Percentiles rank a stretch among this genome's conserved stretches.
phyloP scores from a whole-genome alignment of 257 asterid genomes.

The Lycium ferocissimum region DNA sequence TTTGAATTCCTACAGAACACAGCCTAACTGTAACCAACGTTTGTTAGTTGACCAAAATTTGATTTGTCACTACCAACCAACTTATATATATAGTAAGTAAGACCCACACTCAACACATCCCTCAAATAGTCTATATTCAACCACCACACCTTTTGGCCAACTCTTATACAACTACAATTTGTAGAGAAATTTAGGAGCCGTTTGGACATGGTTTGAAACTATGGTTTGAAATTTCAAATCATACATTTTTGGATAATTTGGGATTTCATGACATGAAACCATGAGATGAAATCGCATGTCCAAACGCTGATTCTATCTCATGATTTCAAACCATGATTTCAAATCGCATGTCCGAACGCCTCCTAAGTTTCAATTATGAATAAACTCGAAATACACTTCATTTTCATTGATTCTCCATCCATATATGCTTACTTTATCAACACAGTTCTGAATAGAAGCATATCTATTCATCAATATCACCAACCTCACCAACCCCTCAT shows the following conservation, averaged over 20 bases:
- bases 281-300: too few relatives aligned
- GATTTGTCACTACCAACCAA: background rate
- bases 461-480: background rate
- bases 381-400: background rate
- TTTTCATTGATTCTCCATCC: background rate
- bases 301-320: too few relatives aligned
- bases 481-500: constrained; percentile 1
- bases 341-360: too few relatives aligned
- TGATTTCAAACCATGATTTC: too few relatives aligned
- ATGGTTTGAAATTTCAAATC: too few relatives aligned
- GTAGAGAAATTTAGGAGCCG: background rate
- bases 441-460: background rate
- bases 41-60: background rate
- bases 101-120: background rate
- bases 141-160: constrained; percentile 2
- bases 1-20: background rate
- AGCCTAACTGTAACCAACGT: background rate
- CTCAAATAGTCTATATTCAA: background rate
- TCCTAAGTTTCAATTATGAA: background rate
- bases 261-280: too few relatives aligned
- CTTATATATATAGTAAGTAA: background rate
- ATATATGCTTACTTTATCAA: constrained; percentile 11
- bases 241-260: too few relatives aligned
- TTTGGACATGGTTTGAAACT: too few relatives aligned
- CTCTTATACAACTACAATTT: background rate